Evolutionary conservation across 306 rosid species (phyloP).

Genomic region (Cicer judaicum): DNA sequence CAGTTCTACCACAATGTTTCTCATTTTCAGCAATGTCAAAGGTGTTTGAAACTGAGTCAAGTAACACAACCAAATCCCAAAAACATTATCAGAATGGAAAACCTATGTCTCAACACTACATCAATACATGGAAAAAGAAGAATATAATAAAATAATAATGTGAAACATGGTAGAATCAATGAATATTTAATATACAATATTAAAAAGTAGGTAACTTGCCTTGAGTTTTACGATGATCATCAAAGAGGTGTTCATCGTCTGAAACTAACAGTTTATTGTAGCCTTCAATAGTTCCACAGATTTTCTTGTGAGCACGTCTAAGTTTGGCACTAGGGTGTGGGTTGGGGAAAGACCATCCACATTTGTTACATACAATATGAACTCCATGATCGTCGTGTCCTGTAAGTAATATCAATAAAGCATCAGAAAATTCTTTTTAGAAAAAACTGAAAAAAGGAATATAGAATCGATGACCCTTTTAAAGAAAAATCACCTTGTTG

Average conservation of each 20-base stretch:
- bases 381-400: conserved; percentile 62
- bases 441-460: not conserved
- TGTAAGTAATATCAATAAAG: conserved; percentile 37
- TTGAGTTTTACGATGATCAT: conserved; percentile 51
- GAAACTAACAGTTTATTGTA: conserved; percentile 47
- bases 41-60: conserved; percentile 38
- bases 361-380: conserved; percentile 56
- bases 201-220: conserved; percentile 44
- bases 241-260: conserved; percentile 60
- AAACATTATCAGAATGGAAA: conserved; percentile 16
- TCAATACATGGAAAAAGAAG: not conserved
- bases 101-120: conserved; percentile 1
- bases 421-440: not conserved
- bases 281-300: conserved; percentile 75
- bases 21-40: conserved; percentile 39
- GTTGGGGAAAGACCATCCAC: conserved; percentile 77
- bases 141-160: not conserved
- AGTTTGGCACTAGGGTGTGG: conserved; percentile 73
- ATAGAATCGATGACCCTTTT: not conserved
- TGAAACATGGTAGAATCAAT: not conserved
- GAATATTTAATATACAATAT: not conserved
- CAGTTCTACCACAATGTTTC: conserved; percentile 43
- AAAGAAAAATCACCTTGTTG: conserved; percentile 40
- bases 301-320: conserved; percentile 76
- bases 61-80: conserved; percentile 50